Percentiles rank a stretch among this genome's conserved stretches.
Evolutionary conservation across 306 rosid species (phyloP).

Genomic region (Castanea crenata): DNA sequence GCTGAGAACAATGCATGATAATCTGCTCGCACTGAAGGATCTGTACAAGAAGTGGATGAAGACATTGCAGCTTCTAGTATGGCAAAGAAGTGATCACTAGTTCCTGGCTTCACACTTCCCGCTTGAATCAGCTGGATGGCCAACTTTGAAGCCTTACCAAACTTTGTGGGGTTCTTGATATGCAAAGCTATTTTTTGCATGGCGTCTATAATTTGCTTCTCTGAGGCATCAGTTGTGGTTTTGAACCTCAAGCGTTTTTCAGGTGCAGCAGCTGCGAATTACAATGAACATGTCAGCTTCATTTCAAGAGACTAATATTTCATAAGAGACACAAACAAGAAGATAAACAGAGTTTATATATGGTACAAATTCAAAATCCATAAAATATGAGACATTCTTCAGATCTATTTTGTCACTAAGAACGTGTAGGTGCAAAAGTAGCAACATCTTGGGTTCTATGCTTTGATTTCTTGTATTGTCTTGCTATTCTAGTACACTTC

Average conservation of each 20-base stretch:
- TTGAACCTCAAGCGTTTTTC: constrained; percentile 81
- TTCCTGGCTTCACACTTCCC: constrained; percentile 81
- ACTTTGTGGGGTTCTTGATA: constrained; percentile 76
- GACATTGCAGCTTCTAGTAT: constrained; percentile 84
- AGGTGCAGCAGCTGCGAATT: constrained; percentile 49
- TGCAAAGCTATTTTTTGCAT: constrained; percentile 91
- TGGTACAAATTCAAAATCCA: neutral
- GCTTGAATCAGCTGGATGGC: constrained; percentile 85
- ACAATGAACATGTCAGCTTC: constrained; percentile 18
- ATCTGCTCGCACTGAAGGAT: constrained; percentile 72
- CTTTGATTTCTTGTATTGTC: neutral
- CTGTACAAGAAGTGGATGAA: constrained; percentile 61
- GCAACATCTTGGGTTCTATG: neutral
- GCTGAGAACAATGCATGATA: constrained; percentile 69
- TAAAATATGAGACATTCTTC: neutral
- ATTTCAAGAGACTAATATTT: constrained; percentile 3
- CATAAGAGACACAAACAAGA: neutral
- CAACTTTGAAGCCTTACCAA: constrained; percentile 86
- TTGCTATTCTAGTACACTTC: neutral
- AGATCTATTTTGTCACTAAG: neutral
- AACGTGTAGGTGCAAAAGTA: neutral
- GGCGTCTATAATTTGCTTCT: constrained; percentile 77
- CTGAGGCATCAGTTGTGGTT: constrained; percentile 84
- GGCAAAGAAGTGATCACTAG: constrained; percentile 60
- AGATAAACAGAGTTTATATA: neutral